phyloP scores from a whole-genome alignment of 305 asterid genomes.

The Lippia alba region DNA sequence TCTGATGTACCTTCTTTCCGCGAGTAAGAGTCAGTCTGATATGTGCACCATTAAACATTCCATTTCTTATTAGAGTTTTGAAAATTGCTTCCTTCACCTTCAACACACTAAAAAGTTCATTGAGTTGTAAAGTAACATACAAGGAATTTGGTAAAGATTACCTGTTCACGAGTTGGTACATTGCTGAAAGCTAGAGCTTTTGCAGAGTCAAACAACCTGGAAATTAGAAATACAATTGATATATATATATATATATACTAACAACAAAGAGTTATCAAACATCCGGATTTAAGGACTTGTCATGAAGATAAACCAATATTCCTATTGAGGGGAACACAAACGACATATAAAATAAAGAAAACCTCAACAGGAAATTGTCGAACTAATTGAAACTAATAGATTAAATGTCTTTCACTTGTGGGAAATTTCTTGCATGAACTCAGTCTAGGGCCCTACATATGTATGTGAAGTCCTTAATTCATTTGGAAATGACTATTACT shows the following conservation, averaged over 20 bases:
- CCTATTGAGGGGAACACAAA: background rate
- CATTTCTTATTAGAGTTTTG: constrained; percentile 72
- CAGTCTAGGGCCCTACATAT: too few species aligned
- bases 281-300: constrained; percentile 4
- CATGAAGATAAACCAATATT: background rate
- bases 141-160: constrained; percentile 34
- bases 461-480: too few species aligned
- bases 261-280: constrained; percentile 22
- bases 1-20: constrained; percentile 74
- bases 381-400: background rate
- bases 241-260: background rate
- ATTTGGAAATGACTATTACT: too few species aligned
- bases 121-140: constrained; percentile 11
- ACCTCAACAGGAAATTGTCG: too few species aligned
- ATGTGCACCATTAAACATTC: constrained; percentile 78
- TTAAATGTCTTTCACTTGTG: background rate
- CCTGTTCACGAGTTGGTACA: constrained; percentile 79
- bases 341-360: too few species aligned
- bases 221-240: constrained; percentile 27
- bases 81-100: constrained; percentile 94
- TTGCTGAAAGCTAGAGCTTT: constrained; percentile 85
- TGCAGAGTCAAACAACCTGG: constrained; percentile 88
- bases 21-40: constrained; percentile 87
- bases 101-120: constrained; percentile 24
- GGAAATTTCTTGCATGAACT: too few species aligned